Conservation (phyloP, 2,329 filamentous ascomycete species). For the Colletotrichum musicola region DNA sequence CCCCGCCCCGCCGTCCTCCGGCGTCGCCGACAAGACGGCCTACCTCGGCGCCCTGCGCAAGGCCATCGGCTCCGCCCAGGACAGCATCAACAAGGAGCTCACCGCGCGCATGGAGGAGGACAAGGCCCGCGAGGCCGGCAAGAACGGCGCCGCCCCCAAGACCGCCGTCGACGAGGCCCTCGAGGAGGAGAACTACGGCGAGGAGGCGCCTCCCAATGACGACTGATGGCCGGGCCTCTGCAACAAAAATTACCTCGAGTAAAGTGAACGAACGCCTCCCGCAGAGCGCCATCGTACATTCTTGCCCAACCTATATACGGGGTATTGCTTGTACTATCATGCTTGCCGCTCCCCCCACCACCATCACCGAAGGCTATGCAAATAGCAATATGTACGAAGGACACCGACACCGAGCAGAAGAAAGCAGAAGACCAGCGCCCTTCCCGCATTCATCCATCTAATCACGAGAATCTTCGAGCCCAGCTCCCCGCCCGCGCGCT, state of each 20-base stretch:
- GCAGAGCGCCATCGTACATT: constrained; percentile 30
- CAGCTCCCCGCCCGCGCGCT: constrained; percentile 50
- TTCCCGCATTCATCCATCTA: constrained; percentile 33
- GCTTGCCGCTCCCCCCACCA: constrained; percentile 39
- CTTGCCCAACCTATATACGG: constrained; percentile 40
- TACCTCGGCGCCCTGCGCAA: constrained; percentile 72
- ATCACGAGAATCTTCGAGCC: constrained; percentile 51
- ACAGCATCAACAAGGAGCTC: constrained; percentile 76
- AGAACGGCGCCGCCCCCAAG: constrained; percentile 41
- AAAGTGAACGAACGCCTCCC: constrained; percentile 11
- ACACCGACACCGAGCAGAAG: constrained; percentile 26
- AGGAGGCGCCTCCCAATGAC: constrained; percentile 80
- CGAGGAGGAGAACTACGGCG: constrained; percentile 86
- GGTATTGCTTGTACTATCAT: constrained; percentile 45
- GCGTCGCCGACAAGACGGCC: constrained; percentile 64
- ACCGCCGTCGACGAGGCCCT: constrained; percentile 63
- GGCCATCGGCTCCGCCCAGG: constrained; percentile 71
- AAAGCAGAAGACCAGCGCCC: constrained; percentile 33
- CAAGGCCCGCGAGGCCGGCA: constrained; percentile 61
- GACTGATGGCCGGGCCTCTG: constrained; percentile 49
- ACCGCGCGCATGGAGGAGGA: constrained; percentile 82
- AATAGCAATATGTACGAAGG: constrained; percentile 40
- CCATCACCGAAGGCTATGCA: constrained; percentile 40
- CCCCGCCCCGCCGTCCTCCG: constrained; percentile 48
- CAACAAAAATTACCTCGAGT: neutral